These are phyloP conservation scores for Tricladium varicosporioides DNA, from an alignment of 2,329 filamentous ascomycete species.

Conservation along the genomic window DNA sequence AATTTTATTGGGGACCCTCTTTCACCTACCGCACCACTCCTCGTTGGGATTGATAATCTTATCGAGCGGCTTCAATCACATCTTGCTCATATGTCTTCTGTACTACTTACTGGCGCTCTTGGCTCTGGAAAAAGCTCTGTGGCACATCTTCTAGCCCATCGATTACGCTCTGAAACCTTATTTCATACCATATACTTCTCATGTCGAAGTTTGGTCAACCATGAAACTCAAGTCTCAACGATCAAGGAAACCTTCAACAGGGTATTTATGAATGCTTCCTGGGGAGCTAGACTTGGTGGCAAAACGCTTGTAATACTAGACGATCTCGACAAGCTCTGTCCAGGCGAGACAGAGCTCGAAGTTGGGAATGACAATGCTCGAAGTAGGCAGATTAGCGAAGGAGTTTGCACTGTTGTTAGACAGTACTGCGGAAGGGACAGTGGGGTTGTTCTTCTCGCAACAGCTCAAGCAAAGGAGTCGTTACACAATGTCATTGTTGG, in stretches of 20 bases:
- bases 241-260: slow-evolving; percentile 87
- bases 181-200: slow-evolving; percentile 85
- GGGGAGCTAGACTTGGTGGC: slow-evolving; percentile 86
- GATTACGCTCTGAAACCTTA: slow-evolving; percentile 67
- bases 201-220: slow-evolving; percentile 82
- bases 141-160: slow-evolving; percentile 71
- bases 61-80: slow-evolving; percentile 72
- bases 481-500: slow-evolving; percentile 88
- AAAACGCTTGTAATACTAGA: slow-evolving; percentile 84
- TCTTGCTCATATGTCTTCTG: slow-evolving; percentile 81
- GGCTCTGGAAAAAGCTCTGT: slow-evolving; percentile 88
- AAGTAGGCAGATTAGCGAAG: slow-evolving; percentile 88
- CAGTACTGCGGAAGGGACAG: slow-evolving; percentile 81
- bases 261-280: slow-evolving; percentile 84
- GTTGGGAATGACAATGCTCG: slow-evolving; percentile 91
- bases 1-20: slow-evolving; percentile 54
- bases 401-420: slow-evolving; percentile 76
- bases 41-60: slow-evolving; percentile 83
- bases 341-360: slow-evolving; percentile 90
- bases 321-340: slow-evolving; percentile 89
- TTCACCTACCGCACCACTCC: slow-evolving; percentile 47
- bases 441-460: slow-evolving; percentile 82
- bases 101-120: slow-evolving; percentile 83
- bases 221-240: slow-evolving; percentile 83
- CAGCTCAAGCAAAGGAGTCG: slow-evolving; percentile 88